Percentiles rank a stretch among this genome's conserved stretches.
These are phyloP conservation scores for Ceriops tagal DNA, from an alignment of 345 rosid genomes.

Conservation along the genomic window DNA sequence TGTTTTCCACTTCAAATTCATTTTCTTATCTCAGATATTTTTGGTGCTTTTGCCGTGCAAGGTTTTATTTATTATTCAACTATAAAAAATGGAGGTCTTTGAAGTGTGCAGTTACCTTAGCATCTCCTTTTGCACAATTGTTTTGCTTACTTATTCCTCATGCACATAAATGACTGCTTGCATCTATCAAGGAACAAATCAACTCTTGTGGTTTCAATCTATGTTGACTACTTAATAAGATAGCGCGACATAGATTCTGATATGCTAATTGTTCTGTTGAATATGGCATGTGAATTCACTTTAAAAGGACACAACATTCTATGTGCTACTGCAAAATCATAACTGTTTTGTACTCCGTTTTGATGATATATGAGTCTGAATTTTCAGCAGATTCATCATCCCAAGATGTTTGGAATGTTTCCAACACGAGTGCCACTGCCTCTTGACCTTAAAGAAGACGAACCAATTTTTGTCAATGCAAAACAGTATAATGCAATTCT, in stretches of 20 bases:
- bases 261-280: neutral
- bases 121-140: slow-evolving; percentile 8
- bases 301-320: slow-evolving; percentile 4
- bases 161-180: neutral
- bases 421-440: slow-evolving; percentile 68
- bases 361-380: slow-evolving; percentile 23
- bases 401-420: slow-evolving; percentile 45
- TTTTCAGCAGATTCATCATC: slow-evolving; percentile 47
- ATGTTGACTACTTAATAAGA: neutral
- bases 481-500: slow-evolving; percentile 82
- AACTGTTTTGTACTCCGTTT: slow-evolving; percentile 18
- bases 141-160: slow-evolving; percentile 10
- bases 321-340: slow-evolving; percentile 7
- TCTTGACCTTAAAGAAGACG: slow-evolving; percentile 43
- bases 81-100: too few relatives aligned
- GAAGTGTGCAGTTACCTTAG: too few relatives aligned
- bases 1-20: too few relatives aligned
- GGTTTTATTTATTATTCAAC: too few relatives aligned
- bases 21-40: too few relatives aligned
- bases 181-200: neutral
- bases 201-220: neutral
- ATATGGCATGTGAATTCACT: slow-evolving; percentile 11
- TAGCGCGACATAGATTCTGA: slow-evolving; percentile 17
- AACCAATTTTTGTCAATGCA: slow-evolving; percentile 73
- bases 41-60: too few relatives aligned